phyloP scores from a whole-genome alignment of 805 yeast genomes.

The Candida andamanensis region DNA sequence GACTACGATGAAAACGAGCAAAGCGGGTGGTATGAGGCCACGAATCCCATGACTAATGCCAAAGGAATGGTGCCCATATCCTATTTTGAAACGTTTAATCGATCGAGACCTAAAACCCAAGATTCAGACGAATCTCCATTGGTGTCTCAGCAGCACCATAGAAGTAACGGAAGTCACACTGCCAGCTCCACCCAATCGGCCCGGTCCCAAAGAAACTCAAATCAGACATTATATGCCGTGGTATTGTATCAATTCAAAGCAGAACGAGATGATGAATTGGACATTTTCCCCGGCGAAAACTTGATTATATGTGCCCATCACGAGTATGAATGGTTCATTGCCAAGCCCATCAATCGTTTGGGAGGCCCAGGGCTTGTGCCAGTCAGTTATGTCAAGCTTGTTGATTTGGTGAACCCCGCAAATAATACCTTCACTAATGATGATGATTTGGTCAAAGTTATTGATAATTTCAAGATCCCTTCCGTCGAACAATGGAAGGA shows the following conservation, averaged over 20 bases:
- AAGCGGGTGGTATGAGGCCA: conserved; percentile 79
- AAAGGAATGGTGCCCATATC: conserved; percentile 85
- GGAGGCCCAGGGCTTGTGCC: conserved; percentile 99
- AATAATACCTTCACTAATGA: conserved; percentile 31
- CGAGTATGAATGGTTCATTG: conserved; percentile 95
- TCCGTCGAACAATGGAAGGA: conserved; percentile 95
- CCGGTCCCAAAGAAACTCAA: conserved; percentile 18
- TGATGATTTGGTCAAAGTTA: conserved; percentile 45
- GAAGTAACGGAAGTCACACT: too few species aligned
- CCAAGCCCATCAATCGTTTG: conserved; percentile 88
- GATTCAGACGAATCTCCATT: background rate
- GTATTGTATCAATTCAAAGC: conserved; percentile 85
- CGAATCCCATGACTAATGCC: conserved; percentile 72
- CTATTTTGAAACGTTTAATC: conserved; percentile 74
- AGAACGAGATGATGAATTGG: conserved; percentile 77
- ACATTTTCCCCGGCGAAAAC: conserved; percentile 80
- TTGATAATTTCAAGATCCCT: conserved; percentile 69
- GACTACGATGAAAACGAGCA: conserved; percentile 20
- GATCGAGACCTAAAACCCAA: conserved; percentile 40
- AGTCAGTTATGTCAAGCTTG: conserved; percentile 77
- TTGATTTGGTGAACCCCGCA: conserved; percentile 55
- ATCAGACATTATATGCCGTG: conserved; percentile 68
- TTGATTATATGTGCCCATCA: conserved; percentile 94
- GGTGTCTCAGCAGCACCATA: background rate
- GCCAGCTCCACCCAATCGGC: background rate